A percentile compares a stretch with the other conserved stretches of the same genome.
These are phyloP conservation scores for Amaranthus palmeri DNA, from an alignment of 148 eudicot genomes.

Conservation along the genomic window DNA sequence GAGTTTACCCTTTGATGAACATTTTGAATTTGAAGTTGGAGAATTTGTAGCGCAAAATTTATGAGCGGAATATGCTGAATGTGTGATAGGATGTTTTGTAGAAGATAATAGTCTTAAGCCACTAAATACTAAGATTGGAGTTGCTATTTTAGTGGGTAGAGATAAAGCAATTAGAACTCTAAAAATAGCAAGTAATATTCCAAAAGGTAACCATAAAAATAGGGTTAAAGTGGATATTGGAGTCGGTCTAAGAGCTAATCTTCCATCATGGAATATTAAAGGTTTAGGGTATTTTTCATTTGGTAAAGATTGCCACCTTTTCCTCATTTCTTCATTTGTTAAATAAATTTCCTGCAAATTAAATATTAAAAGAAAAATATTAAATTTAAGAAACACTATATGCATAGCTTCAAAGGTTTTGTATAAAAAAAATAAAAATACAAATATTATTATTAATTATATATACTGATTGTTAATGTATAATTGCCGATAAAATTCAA, in stretches of 20 bases:
- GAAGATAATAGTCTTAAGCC: constrained; percentile 39
- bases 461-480: too few species aligned
- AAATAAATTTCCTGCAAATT: constrained; percentile 54
- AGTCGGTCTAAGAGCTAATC: constrained; percentile 66
- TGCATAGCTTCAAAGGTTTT: too few species aligned
- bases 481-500: too few species aligned
- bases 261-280: constrained; percentile 82
- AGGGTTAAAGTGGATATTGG: constrained; percentile 39
- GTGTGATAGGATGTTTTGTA: not conserved
- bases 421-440: too few species aligned
- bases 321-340: constrained; percentile 46
- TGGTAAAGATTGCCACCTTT: constrained; percentile 52
- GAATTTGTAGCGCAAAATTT: not conserved
- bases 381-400: not conserved
- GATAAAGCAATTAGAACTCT: constrained; percentile 36
- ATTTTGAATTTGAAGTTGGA: not conserved
- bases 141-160: constrained; percentile 34
- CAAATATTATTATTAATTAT: too few species aligned
- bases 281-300: constrained; percentile 55
- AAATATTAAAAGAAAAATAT: not conserved
- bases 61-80: not conserved
- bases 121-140: constrained; percentile 38
- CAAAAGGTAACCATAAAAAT: constrained; percentile 70
- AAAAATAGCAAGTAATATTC: constrained; percentile 38
- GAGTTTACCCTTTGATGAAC: constrained; percentile 36